Percentiles rank a stretch among this genome's conserved stretches.
phyloP scores from a whole-genome alignment of 2,329 filamentous ascomycete genomes.

The Monilinia vaccinii-corymbosi region DNA sequence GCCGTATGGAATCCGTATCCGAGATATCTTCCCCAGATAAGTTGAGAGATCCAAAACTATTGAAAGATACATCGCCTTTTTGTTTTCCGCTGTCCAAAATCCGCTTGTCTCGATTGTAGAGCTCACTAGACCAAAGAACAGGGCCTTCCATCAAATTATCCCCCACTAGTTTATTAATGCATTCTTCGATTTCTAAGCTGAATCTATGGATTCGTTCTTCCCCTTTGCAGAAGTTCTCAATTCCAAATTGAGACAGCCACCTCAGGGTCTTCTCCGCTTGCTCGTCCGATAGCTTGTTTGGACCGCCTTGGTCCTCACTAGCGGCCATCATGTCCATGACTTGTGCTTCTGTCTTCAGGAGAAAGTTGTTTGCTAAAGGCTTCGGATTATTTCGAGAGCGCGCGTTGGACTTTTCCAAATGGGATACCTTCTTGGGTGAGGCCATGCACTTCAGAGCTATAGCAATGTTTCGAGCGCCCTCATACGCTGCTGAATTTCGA shows the following conservation, averaged over 20 bases:
- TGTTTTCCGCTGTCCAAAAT: conserved; percentile 38
- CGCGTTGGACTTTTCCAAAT: conserved; percentile 26
- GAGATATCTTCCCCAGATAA: conserved; percentile 36
- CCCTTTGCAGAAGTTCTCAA: conserved; percentile 90
- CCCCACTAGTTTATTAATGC: conserved; percentile 75
- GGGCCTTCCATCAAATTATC: conserved; percentile 78
- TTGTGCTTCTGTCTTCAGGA: conserved; percentile 75
- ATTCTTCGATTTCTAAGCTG: conserved; percentile 80
- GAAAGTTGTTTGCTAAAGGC: conserved; percentile 39
- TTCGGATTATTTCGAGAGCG: conserved; percentile 31
- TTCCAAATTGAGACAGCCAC: conserved; percentile 72
- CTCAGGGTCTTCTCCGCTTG: conserved; percentile 76
- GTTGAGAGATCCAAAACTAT: conserved; percentile 37
- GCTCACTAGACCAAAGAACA: conserved; percentile 83
- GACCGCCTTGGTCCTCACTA: conserved; percentile 72
- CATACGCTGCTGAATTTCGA: conserved; percentile 78
- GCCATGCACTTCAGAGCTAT: conserved; percentile 88
- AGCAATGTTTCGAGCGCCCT: conserved; percentile 77
- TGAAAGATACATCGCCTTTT: conserved; percentile 40
- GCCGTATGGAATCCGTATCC: conserved; percentile 22
- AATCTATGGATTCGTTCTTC: conserved; percentile 94
- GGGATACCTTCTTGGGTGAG: conserved; percentile 40
- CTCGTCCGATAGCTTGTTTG: conserved; percentile 92
- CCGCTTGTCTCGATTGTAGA: conserved; percentile 71
- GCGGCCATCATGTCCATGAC: conserved; percentile 82